Evolutionary conservation across 2,329 filamentous ascomycete genomes (phyloP), one percentile per base, ranked within the genome.

Genomic region (Pseudogymnoascus sp.): DNA sequence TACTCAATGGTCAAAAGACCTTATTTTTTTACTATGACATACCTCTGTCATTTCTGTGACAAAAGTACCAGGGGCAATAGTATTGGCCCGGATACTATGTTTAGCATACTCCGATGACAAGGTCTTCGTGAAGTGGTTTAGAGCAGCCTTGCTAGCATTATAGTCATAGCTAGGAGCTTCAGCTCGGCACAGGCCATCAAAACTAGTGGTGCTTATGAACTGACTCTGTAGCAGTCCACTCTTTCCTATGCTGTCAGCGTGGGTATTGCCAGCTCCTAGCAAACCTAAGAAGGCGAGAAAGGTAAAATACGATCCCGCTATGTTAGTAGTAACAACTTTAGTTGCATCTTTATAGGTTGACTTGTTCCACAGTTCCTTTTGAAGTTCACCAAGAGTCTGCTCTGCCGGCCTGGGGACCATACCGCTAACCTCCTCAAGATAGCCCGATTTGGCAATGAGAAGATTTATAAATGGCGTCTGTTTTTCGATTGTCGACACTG

Each of bases 21-120:
- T 10, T 57, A 1, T 57, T 34, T 63, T 54, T n/a, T 39, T 36
- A 1, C 14, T n/a, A 39, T 39, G 14, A 39, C 14, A 34, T 62
- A 43, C 60, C 60, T 57, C 34, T 11, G 23, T 64, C 25, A 86
- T 87, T 77, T 85, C 85, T 67, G 80, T 85, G 0, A 84, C 83
- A 78, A 86, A 87, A 75, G 85, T 85, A 13, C 84, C 84, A 0
- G 84, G 84, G 69, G 82, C 84, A 72, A 86, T 81, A 60, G 80
- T 80, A 74, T 86, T 86, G 67, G 41, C 60, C 10, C 63, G 60
- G 57, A 64, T 64, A 41, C 63, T 39, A 54, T 64, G 41, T 62
- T 41, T 54, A 13, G 54, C 60, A 54, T 39, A 62, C 28, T 31
- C 39, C n/a, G 60, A 39, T 28, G 63, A 36, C 25, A 64, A 37